These are phyloP conservation scores for Nannochloropsis gaditana DNA, from an alignment of 108 stramenopile species.

Conservation along the genomic window DNA sequence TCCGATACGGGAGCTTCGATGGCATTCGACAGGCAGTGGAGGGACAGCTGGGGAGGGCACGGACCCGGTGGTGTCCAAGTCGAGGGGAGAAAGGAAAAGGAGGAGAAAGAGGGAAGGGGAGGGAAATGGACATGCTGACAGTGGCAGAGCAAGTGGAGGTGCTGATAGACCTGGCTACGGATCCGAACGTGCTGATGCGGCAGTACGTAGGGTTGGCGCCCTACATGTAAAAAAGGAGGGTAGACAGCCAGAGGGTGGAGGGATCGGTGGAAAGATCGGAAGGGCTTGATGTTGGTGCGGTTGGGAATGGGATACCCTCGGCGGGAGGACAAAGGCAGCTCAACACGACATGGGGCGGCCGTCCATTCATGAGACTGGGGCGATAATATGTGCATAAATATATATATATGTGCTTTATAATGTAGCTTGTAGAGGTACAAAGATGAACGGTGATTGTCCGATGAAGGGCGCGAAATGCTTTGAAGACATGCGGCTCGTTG, in stretches of 20 bases:
- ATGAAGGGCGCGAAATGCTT: too few relatives aligned
- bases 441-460: too few relatives aligned
- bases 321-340: too few relatives aligned
- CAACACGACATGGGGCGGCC: too few relatives aligned
- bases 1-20: neutral
- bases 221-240: constrained; percentile 39
- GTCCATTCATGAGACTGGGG: too few relatives aligned
- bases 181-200: constrained; percentile 52
- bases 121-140: constrained; percentile 26
- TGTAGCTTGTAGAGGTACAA: too few relatives aligned
- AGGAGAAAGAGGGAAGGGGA: neutral
- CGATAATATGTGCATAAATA: too few relatives aligned
- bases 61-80: neutral
- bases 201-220: constrained; percentile 51
- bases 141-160: constrained; percentile 53
- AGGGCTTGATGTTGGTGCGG: too few relatives aligned
- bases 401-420: too few relatives aligned
- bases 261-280: too few relatives aligned
- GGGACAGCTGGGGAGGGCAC: neutral
- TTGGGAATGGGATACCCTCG: too few relatives aligned
- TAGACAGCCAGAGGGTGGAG: neutral
- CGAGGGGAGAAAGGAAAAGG: neutral
- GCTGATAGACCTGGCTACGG: constrained; percentile 54
- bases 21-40: neutral
- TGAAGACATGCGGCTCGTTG: too few relatives aligned